Conservation (phyloP, 106 monocot species). For the Chionographis japonica region DNA sequence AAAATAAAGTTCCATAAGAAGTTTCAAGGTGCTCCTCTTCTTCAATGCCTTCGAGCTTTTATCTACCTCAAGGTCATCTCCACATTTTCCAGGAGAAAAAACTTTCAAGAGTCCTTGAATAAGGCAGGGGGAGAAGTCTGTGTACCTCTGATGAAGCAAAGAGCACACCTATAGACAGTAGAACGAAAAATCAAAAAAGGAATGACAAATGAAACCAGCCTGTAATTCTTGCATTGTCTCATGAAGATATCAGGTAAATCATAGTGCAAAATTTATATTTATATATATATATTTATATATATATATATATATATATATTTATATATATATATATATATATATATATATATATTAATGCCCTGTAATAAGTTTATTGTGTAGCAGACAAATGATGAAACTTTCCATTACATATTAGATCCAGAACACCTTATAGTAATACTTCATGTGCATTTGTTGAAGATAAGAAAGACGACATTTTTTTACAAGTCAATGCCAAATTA, state of each 20-base stretch:
- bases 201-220: neutral
- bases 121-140: conserved; percentile 85
- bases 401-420: no score
- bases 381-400: no score
- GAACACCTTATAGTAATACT: no score
- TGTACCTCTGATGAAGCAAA: conserved; percentile 96
- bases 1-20: conserved; percentile 91
- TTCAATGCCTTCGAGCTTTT: conserved; percentile 76
- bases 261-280: neutral
- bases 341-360: no score
- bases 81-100: conserved; percentile 86
- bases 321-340: no score
- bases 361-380: no score
- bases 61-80: conserved; percentile 74
- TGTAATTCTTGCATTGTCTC: neutral
- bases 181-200: neutral
- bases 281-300: no score
- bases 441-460: no score
- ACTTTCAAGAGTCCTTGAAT: conserved; percentile 80
- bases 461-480: no score
- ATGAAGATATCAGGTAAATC: neutral
- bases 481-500: no score
- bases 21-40: conserved; percentile 85
- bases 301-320: no score
- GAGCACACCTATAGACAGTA: conserved; percentile 64